Conservation (phyloP, 177 flowering plant species). For the Tripterygium wilfordii region DNA sequence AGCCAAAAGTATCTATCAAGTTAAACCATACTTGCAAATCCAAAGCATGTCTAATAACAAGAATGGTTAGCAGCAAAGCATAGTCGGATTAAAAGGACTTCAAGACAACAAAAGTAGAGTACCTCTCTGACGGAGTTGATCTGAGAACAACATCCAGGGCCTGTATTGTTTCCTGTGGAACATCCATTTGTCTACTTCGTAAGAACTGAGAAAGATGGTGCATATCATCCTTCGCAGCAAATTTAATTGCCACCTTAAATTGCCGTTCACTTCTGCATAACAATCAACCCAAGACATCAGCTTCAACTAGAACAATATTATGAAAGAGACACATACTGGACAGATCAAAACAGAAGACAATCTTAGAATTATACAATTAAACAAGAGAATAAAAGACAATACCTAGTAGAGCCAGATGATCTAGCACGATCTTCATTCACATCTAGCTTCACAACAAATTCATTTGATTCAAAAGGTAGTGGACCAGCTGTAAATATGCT, state of each 20-base stretch:
- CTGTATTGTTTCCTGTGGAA: constrained; percentile 75
- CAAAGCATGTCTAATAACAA: too few relatives aligned
- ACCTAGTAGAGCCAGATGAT: constrained; percentile 8
- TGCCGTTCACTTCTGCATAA: constrained; percentile 44
- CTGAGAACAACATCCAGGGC: constrained; percentile 68
- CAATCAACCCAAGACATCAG: not conserved
- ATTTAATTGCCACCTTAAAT: constrained; percentile 55
- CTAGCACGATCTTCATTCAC: constrained; percentile 20
- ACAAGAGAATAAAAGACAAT: not conserved
- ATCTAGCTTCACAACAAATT: constrained; percentile 42
- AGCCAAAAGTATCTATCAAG: not conserved
- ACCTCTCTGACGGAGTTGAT: constrained; percentile 37
- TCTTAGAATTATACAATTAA: too few relatives aligned
- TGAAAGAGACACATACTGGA: too few relatives aligned
- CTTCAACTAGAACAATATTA: too few relatives aligned
- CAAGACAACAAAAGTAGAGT: not conserved
- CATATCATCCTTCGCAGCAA: constrained; percentile 47
- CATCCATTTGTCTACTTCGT: constrained; percentile 31
- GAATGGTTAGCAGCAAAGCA: too few relatives aligned
- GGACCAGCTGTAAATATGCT: constrained; percentile 56
- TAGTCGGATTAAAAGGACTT: too few relatives aligned
- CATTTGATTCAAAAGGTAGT: constrained; percentile 51
- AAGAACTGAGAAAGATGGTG: constrained; percentile 52
- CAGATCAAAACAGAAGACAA: too few relatives aligned
- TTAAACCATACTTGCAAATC: not conserved